Base-by-base conservation (phyloP, 2,329 filamentous ascomycete genomes). In the Peltaster fructicola region DNA sequence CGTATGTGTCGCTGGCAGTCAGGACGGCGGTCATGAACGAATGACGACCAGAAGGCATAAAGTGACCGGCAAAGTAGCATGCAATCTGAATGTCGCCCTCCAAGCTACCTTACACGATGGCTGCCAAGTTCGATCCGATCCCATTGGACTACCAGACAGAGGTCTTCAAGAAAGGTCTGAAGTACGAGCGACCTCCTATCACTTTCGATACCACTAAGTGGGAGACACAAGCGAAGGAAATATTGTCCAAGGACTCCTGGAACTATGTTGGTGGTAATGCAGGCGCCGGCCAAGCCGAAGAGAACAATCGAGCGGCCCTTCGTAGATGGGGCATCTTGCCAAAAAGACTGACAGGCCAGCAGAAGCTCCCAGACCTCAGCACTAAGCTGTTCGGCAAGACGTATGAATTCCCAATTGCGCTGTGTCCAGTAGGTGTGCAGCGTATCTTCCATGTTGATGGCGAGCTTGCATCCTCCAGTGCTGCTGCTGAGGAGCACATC, bases 391-490 rank as follows among this genome's bases (percentile, higher is more conserved):
- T 40, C n/a, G 41, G 31, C 4, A 24, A 23, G 24, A 35, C 32
- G 18, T 28, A 29, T 10, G 32, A 30, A 9, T 33, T 29, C 20
- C 71, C 70, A 0, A 37, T 76, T 2, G 43, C 76, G 2, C 62
- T 74, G 41, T 73, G 73, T 19, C 27, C 27, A 11, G 27, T 29
- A 7, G 27, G 27, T 4, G 27, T 29, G 10, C 19, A 22, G 19
- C 25, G 25, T 27, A 29, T 29, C 11, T 25, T 29, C 17, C 23
- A 29, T 9, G 21, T 23, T 6, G 27, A 29, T 15, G 27, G 22
- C 5, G 27, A 29, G 20, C 12, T 22, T 5, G 27, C 27, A 5
- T 20, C 19, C 7, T 22, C 27, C n/a, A 22, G 23, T 10, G 22
- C 27, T 4, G 15, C 14, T 7, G 18, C 14, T 1, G 23, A 29